Evolutionary conservation across 768 basidiomycete genomes (phyloP), one percentile per base, ranked within the genome.

Genomic region (Cantharellus anzutake): DNA sequence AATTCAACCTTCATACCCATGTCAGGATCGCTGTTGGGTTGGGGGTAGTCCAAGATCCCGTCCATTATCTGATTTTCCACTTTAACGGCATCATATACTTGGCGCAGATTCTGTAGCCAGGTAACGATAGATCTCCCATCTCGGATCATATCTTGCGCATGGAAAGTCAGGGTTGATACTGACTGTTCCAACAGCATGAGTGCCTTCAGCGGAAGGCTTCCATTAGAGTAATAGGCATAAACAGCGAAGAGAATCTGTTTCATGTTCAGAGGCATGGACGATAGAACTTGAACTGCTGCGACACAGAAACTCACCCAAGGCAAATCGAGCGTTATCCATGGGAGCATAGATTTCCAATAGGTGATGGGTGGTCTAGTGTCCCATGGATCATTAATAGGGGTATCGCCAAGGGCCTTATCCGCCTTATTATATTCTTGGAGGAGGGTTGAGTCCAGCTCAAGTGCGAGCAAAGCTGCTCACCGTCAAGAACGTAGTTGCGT

Each of bases 1-100:
- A 62, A 63, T 41, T 63, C 62, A 35, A 63, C 50, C 37, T 62
- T 62, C 62, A 62, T 63, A 35, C 55, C 62, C 37, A 57, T 38
- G n/a, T 57, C 55, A 39, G 16, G n/a, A 7, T 39, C 38, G 42
- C 52, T 37, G 11, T 42, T 41, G 7, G 52, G 52, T 37, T 7
- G 35, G 40, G 56, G 56, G 37, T 57, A 57, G 35, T 37, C 5
- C 11, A 14, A 14, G 11, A 41, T 41, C 14, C 56, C 56, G 42
- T 57, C 56, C 11, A 57, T 41, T 37, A 57, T 41, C 42, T 42
- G 39, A 42, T 57, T 57, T 41, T 39, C 38, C 16, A 57, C 42
- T 37, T 38, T 11, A 14, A 57, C 38, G 35, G 41, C 41, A 5
- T 57, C 56, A 41, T 57, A 57, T 7, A 57, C 52, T 37, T 55